A percentile compares a stretch with the other conserved stretches of the same genome.
Conservation (phyloP, 1,139 yeast genomes). For the Candida sojae region DNA sequence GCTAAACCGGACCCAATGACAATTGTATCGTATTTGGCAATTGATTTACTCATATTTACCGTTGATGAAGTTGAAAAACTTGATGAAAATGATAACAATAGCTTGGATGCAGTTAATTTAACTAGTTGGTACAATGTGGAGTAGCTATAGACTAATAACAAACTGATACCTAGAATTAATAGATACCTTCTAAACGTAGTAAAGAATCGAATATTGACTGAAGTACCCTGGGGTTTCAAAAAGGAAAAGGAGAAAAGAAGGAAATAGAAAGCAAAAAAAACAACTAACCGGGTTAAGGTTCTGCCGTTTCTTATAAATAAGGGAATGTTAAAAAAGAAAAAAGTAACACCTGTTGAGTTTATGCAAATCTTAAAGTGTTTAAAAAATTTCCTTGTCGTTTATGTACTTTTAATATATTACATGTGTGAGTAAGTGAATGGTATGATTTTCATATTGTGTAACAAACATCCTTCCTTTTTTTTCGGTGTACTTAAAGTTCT, state of each 20-base stretch:
- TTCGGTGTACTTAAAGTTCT: too few relatives aligned
- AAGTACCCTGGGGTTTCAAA: background rate
- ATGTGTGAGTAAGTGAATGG: background rate
- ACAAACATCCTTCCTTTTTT: background rate
- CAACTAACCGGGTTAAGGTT: too few relatives aligned
- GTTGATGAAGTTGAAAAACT: background rate
- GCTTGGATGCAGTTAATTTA: background rate
- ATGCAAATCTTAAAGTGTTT: background rate
- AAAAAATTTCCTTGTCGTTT: background rate
- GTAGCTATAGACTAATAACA: conserved; percentile 4
- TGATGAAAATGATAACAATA: background rate
- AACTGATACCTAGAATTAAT: conserved; percentile 9
- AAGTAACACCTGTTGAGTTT: background rate
- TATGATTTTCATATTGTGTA: background rate
- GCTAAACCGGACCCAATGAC: conserved; percentile 42
- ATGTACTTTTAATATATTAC: background rate
- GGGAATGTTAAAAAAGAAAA: background rate
- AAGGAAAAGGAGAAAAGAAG: background rate
- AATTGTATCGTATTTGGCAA: conserved; percentile 13
- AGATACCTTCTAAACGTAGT: conserved; percentile 8
- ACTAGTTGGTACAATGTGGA: background rate
- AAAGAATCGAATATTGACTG: conserved; percentile 8
- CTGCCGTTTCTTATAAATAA: too few relatives aligned
- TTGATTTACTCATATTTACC: conserved; percentile 3
- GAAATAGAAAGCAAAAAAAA: background rate